These are phyloP conservation scores for Incumbomyces delicatus DNA, from an alignment of 2,329 filamentous ascomycete genomes.

Conservation along the genomic window DNA sequence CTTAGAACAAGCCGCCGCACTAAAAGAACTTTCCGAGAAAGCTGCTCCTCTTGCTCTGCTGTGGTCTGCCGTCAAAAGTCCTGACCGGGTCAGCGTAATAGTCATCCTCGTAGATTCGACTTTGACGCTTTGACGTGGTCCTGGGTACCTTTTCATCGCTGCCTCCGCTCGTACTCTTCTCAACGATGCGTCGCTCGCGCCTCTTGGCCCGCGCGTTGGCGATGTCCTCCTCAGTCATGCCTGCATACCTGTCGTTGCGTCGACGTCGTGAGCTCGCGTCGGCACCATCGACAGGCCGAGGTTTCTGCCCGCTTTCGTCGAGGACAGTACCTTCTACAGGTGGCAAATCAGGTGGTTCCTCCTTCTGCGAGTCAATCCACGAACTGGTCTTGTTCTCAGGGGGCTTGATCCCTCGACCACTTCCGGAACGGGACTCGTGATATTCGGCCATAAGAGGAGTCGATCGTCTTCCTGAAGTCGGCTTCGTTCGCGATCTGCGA, in stretches of 20 bases:
- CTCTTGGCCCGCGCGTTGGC: conserved; percentile 27
- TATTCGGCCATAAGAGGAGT: conserved; percentile 25
- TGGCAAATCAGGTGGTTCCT: conserved; percentile 39
- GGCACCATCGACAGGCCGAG: conserved; percentile 21
- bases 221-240: conserved; percentile 30
- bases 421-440: conserved; percentile 24
- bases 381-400: conserved; percentile 38
- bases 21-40: conserved; percentile 19
- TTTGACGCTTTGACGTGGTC: conserved; percentile 9
- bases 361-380: conserved; percentile 40
- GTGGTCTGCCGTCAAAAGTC: conserved; percentile 17
- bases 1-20: background rate
- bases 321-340: conserved; percentile 37
- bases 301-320: conserved; percentile 25
- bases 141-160: conserved; percentile 14
- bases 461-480: conserved; percentile 24
- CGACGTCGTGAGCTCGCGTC: conserved; percentile 25
- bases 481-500: conserved; percentile 27
- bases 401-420: conserved; percentile 19
- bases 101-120: conserved; percentile 16
- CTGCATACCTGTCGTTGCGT: conserved; percentile 32
- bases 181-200: conserved; percentile 10
- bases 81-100: conserved; percentile 19
- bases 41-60: conserved; percentile 19
- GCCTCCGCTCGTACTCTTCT: conserved; percentile 18